A percentile compares a stretch with the other conserved stretches of the same genome.
These are phyloP conservation scores for Chytriomyces sp. DNA, from an alignment of 192 early-diverging fungal genomes.

Conservation along the genomic window DNA sequence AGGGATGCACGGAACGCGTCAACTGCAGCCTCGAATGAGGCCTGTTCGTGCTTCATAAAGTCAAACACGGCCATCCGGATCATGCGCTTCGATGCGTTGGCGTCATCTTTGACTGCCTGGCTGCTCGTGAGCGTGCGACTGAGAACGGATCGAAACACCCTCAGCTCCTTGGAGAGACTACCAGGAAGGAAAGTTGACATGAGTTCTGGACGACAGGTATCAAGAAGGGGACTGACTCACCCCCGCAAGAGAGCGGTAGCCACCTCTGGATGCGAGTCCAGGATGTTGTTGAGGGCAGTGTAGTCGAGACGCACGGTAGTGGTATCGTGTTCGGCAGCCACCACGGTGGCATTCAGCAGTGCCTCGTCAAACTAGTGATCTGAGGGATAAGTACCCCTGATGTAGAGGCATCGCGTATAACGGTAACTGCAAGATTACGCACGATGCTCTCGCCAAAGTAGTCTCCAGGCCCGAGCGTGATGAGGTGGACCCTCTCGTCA, in stretches of 20 bases:
- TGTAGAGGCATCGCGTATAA: background rate
- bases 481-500: slow-evolving; percentile 23
- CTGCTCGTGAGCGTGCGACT: background rate
- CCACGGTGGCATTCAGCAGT: slow-evolving; percentile 23
- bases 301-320: slow-evolving; percentile 21
- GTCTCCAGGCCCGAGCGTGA: slow-evolving; percentile 26
- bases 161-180: slow-evolving; percentile 28
- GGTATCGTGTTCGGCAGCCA: slow-evolving; percentile 16
- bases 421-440: background rate
- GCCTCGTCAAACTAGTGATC: slow-evolving; percentile 8
- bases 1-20: slow-evolving; percentile 5
- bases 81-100: background rate
- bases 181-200: background rate
- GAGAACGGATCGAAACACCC: slow-evolving; percentile 27
- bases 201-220: background rate
- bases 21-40: slow-evolving; percentile 20
- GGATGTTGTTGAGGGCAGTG: slow-evolving; percentile 9
- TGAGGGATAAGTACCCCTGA: background rate
- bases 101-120: background rate
- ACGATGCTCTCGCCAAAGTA: slow-evolving; percentile 32
- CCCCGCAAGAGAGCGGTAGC: slow-evolving; percentile 21
- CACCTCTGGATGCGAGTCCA: slow-evolving; percentile 9
- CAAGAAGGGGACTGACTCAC: background rate
- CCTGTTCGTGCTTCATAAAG: slow-evolving; percentile 37
- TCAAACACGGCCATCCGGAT: slow-evolving; percentile 33